Percentiles rank a stretch among this genome's conserved stretches.
Evolutionary conservation across 352 stramenopile species (phyloP).

Genomic region (Globisporangium paddicum): DNA sequence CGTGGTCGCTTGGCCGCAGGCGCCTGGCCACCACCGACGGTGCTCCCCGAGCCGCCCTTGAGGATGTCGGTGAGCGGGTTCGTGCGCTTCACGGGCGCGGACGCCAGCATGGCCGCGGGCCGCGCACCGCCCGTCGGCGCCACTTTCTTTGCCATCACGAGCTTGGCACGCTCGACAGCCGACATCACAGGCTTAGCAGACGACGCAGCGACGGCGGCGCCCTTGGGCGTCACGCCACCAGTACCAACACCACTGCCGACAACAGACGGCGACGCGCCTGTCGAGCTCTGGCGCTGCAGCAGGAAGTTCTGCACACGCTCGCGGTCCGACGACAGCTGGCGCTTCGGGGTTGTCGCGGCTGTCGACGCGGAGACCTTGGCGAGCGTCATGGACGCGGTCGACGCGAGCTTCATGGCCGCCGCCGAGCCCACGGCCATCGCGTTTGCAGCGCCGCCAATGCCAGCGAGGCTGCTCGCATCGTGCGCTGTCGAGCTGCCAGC

Average conservation of each 20-base stretch:
- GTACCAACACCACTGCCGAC: too few relatives aligned
- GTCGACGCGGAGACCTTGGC: constrained; percentile 1
- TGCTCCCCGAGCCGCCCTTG: constrained; percentile 59
- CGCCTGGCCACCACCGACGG: constrained; percentile 55
- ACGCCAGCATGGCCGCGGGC: neutral
- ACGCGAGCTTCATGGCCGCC: neutral
- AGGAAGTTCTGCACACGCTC: constrained; percentile 66
- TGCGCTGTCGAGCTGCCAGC: neutral
- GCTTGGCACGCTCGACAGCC: constrained; percentile 66
- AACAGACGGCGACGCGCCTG: constrained; percentile 3
- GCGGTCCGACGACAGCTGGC: constrained; percentile 42
- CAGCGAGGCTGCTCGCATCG: constrained; percentile 2
- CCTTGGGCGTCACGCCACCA: constrained; percentile 2
- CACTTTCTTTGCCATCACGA: constrained; percentile 75
- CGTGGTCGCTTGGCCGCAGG: constrained; percentile 57
- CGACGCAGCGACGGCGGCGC: neutral
- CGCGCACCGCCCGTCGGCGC: neutral
- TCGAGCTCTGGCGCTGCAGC: constrained; percentile 37
- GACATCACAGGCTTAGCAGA: constrained; percentile 39
- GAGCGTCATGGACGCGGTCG: constrained; percentile 2
- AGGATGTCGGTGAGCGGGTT: constrained; percentile 80
- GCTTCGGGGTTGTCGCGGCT: constrained; percentile 37
- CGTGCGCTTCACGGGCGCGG: constrained; percentile 46
- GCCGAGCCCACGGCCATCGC: constrained; percentile 2
- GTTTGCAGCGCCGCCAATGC: neutral